Percentiles rank a stretch among this genome's conserved stretches.
Evolutionary conservation across 2,329 filamentous ascomycete species (phyloP).

Genomic region (Phyllosticta citrichinensis): DNA sequence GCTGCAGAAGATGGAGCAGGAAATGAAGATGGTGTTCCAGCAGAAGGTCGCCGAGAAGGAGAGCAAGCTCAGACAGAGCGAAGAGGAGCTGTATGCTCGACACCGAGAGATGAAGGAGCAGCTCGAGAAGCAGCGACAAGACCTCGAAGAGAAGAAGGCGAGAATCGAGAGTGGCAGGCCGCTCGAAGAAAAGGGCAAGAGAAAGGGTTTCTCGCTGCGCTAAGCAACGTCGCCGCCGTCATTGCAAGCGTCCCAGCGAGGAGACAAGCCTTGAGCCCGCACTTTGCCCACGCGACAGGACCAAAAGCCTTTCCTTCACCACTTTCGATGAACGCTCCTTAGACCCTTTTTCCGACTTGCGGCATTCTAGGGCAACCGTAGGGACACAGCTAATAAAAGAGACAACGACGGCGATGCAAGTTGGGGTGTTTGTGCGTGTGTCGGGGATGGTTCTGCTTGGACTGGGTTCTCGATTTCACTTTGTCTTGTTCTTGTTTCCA

Average conservation of each 20-base stretch:
- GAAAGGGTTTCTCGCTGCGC: slow-evolving; percentile 98
- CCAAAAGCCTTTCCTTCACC: slow-evolving; percentile 21
- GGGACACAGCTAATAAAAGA: slow-evolving; percentile 24
- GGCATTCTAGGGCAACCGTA: slow-evolving; percentile 26
- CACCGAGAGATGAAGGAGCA: slow-evolving; percentile 99
- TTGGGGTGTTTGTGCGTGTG: slow-evolving; percentile 15
- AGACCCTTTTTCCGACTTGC: slow-evolving; percentile 30
- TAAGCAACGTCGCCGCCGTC: slow-evolving; percentile 37
- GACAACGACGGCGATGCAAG: slow-evolving; percentile 20
- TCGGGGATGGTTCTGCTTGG: slow-evolving; percentile 6
- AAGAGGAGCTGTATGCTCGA: slow-evolving; percentile 95
- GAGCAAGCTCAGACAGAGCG: slow-evolving; percentile 98
- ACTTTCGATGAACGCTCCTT: slow-evolving; percentile 20
- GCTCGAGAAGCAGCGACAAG: slow-evolving; percentile 84
- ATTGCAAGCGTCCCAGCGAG: slow-evolving; percentile 10
- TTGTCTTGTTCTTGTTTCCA: slow-evolving; percentile 4
- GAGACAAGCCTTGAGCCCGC: slow-evolving; percentile 17
- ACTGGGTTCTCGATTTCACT: slow-evolving; percentile 9
- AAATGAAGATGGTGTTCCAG: slow-evolving; percentile 99
- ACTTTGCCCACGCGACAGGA: slow-evolving; percentile 6
- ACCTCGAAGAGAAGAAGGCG: slow-evolving; percentile 97
- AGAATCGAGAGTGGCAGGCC: slow-evolving; percentile 92
- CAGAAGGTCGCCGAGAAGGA: slow-evolving; percentile 99
- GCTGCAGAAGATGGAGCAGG: slow-evolving; percentile 99
- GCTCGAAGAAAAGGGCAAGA: slow-evolving; percentile 95